These are phyloP conservation scores for Aspergillus calidoustus DNA, from an alignment of 2,329 filamentous ascomycete genomes.

Conservation along the genomic window DNA sequence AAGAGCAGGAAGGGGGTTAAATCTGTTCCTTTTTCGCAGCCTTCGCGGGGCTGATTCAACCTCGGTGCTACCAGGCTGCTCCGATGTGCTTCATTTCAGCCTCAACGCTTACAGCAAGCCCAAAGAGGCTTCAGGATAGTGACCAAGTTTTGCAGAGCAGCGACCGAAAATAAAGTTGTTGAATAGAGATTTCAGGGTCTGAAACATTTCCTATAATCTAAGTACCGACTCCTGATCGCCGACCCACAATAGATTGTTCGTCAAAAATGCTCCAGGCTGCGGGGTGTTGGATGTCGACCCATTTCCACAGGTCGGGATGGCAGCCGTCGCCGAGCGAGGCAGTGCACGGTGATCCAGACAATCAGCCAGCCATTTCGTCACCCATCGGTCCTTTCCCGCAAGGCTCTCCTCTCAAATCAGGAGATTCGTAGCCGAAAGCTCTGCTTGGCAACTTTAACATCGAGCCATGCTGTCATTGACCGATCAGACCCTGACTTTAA, in stretches of 20 bases:
- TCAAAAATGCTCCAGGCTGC: background rate
- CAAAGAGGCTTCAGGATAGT: background rate
- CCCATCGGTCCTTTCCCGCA: background rate
- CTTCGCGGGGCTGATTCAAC: background rate
- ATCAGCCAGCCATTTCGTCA: conserved; percentile 4
- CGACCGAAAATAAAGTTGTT: background rate
- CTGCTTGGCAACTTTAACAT: background rate
- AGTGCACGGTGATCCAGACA: conserved; percentile 10
- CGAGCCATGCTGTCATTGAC: conserved; percentile 1
- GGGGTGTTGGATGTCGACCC: background rate
- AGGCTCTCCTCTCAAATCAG: conserved; percentile 29
- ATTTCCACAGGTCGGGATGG: background rate
- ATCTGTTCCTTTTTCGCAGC: background rate
- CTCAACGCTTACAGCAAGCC: background rate
- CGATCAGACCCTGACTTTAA: background rate
- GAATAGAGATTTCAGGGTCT: background rate
- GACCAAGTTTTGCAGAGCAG: background rate
- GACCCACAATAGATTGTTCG: background rate
- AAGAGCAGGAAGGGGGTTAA: background rate
- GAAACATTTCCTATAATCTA: background rate
- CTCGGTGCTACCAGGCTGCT: background rate
- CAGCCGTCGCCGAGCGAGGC: conserved; percentile 7
- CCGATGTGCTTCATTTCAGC: background rate
- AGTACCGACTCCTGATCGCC: background rate
- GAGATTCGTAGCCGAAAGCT: background rate